Base-by-base conservation (phyloP, 2,329 filamentous ascomycete genomes). In the Cercospora janseana region DNA sequence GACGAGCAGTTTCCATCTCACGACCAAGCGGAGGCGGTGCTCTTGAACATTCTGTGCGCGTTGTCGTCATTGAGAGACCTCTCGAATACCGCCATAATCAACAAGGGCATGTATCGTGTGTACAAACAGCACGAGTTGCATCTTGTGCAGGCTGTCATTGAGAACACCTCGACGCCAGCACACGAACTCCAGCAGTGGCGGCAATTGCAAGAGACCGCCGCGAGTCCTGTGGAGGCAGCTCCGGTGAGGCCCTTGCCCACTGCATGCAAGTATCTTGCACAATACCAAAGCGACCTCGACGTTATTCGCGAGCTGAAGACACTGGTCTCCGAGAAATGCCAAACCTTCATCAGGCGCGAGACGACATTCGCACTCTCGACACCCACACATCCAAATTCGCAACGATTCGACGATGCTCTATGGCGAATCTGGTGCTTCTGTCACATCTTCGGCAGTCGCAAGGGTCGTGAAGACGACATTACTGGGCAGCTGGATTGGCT, bases 401-500 rank as follows among this genome's bases (percentile, higher is more conserved):
- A 71, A 31, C 75, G 80, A 49, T 72, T 84, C 20, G 78, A 83
- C 50, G 75, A 82, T 63, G 81, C 81, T 0, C 74, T 85, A 40
- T 85, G 80, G 79, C 77, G 81, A 2, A 78, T 85, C 23, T 84
- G 81, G 81, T 81, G 77, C 0, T 85, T 85, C 65, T 84, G 81
- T 65, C 76, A 75, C 46, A 77, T 83, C 24, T 85, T 85, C 46
- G 82, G 82, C 1, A 75, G 72, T 42, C 73, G 74, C 0, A 82
- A 80, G 57, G 74, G 73, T 4, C 74, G 80, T 10, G 79, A 83
- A 57, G 76, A 80, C 23, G 80, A 84, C 52, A 70, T 82, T 26
- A 70, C 75, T 27, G 79, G 76, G 3, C 81, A 85, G 62, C 73
- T 80, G 57, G 80, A 83, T 59, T 85, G 82, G 82, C 68, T 85